Evolutionary conservation across 169 alveolate species (phyloP), one percentile per base, ranked within the genome.

Genomic region (Hepatocystis sp.): DNA sequence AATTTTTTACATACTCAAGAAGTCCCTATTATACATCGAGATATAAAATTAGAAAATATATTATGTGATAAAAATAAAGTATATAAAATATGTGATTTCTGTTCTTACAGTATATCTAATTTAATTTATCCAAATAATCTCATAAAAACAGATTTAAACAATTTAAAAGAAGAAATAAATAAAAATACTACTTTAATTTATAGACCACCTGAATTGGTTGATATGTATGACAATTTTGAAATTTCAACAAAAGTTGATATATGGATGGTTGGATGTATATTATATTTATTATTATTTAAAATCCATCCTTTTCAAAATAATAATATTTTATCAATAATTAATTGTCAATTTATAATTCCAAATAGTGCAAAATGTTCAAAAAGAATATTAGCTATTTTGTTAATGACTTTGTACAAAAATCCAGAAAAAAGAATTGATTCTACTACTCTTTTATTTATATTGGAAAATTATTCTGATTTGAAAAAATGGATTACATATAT

Each of bases 181-280:
- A 89, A 95, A 67, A 91, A 91, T 32, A 95, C 98, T 1, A 96
- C 98, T n/a, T 85, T 95, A 49, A 95, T 94, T 92, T 95, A 95
- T 66, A 56, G 97, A 36, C 98, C 98, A 7, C 98, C 98, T 0
- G 98, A 96, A 85, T 91, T 96, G 95, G 90, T 92, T 30, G 98
- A 96, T 84, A 90, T 92, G 36, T 93, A 93, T 67, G 55, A 85
- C 5, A 67, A 90, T 58, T 71, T 66, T 32, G 90, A 66, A 34
- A 95, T 96, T 15, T 90, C 92, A 53, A 66, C 81, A 4, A 92
- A 95, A 91, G 97, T 93, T 0, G 98, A 96, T 71, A 55, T 92
- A 10, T 96, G 98, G 98, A 93, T 93, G 95, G 67, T 96, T 23
- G 98, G 98, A 2, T 95, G 98, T 66, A 93, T 96, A n/a, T 64